Conservation (phyloP, 1,284 basidiomycete species). For the Naganishia albida region DNA sequence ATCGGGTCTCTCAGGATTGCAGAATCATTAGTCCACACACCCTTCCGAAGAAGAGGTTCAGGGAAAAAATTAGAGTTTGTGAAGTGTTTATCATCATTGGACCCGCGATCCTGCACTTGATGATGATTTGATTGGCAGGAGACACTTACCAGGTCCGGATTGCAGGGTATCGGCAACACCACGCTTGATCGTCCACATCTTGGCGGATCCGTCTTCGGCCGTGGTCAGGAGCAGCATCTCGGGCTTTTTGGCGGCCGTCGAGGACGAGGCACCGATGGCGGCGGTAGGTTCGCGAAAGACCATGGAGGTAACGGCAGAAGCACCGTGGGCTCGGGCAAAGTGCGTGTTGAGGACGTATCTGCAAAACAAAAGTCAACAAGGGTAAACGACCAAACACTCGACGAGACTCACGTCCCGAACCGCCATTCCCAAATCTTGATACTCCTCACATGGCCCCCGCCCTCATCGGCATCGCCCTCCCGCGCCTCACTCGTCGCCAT, state of each 20-base stretch:
- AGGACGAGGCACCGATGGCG: conserved; percentile 3
- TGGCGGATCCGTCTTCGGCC: conserved; percentile 53
- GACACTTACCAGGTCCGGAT: conserved; percentile 49
- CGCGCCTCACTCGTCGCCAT: conserved; percentile 88
- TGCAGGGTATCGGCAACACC: conserved; percentile 38
- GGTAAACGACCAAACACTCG: conserved; percentile 32
- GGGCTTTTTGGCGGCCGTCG: conserved; percentile 26
- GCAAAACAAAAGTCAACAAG: conserved; percentile 38
- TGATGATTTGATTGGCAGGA: not conserved
- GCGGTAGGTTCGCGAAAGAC: conserved; percentile 59
- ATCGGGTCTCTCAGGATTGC: conserved; percentile 50
- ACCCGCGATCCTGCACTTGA: conserved; percentile 5
- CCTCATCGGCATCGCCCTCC: conserved; percentile 62
- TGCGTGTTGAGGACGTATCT: conserved; percentile 71
- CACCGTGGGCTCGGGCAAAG: conserved; percentile 83
- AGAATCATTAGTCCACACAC: conserved; percentile 52
- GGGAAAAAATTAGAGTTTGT: conserved; percentile 44
- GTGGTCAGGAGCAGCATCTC: conserved; percentile 53
- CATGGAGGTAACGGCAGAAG: conserved; percentile 65
- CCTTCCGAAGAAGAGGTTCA: conserved; percentile 38
- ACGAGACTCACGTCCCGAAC: conserved; percentile 50
- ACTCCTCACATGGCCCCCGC: conserved; percentile 65
- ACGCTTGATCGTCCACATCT: conserved; percentile 54
- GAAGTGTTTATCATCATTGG: conserved; percentile 50
- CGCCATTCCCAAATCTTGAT: conserved; percentile 93